Percentiles rank a stretch among this genome's conserved stretches.
These are phyloP conservation scores for Apiospora phragmitis DNA, from an alignment of 2,329 filamentous ascomycete species.

Conservation along the genomic window DNA sequence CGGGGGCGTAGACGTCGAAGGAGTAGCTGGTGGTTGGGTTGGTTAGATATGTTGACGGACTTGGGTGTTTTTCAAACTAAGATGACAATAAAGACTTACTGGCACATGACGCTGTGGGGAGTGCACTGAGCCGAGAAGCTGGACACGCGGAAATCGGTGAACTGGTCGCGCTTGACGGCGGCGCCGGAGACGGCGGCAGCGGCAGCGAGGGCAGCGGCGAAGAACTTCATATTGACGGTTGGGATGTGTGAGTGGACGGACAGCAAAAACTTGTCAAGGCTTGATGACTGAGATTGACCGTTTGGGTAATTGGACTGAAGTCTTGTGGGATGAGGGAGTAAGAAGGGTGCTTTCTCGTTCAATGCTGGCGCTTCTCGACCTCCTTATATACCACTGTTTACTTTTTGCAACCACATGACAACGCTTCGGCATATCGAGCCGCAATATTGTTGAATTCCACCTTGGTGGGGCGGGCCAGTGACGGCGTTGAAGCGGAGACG, in stretches of 20 bases:
- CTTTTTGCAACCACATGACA: neutral
- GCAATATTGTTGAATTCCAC: neutral
- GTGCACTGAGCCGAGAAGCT: neutral
- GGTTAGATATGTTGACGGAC: neutral
- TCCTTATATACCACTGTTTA: neutral
- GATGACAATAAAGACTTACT: neutral
- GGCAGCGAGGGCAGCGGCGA: neutral
- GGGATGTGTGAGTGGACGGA: neutral
- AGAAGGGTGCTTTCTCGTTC: neutral
- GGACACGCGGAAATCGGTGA: neutral
- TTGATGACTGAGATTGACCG: neutral
- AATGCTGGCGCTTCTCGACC: neutral
- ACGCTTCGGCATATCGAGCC: neutral
- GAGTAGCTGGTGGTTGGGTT: neutral
- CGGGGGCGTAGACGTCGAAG: neutral
- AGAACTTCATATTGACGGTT: neutral
- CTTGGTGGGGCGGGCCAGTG: neutral
- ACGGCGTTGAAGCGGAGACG: neutral
- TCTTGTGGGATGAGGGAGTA: neutral
- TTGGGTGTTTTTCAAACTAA: neutral
- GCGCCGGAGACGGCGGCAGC: neutral
- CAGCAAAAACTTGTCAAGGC: too few species aligned
- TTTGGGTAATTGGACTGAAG: neutral
- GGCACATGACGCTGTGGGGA: conserved; percentile 1
- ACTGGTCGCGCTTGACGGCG: neutral